These are phyloP conservation scores for Trichoderma sp. DNA, from an alignment of 2,329 filamentous ascomycete species.

Conservation along the genomic window DNA sequence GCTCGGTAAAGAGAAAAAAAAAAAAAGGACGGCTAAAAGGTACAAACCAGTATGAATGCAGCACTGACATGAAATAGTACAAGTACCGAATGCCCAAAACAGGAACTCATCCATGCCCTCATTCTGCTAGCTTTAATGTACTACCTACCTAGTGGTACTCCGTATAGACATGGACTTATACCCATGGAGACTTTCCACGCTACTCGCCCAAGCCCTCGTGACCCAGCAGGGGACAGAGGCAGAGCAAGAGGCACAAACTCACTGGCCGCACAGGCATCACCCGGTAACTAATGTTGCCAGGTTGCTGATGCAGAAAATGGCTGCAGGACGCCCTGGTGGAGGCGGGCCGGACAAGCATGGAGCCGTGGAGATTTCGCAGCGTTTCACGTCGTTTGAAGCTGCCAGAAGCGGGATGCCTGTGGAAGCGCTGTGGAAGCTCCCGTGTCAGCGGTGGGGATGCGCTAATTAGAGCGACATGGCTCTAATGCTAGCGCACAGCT, in stretches of 20 bases:
- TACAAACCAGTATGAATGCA: neutral
- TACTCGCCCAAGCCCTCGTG: neutral
- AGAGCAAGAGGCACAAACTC: neutral
- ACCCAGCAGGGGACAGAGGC: neutral
- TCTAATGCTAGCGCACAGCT: conserved; percentile 6
- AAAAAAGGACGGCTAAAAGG: neutral
- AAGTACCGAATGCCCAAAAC: neutral
- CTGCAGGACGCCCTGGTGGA: conserved; percentile 16
- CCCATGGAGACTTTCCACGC: neutral
- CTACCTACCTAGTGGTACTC: neutral
- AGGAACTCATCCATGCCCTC: neutral
- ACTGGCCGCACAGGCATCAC: neutral
- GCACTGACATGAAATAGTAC: neutral
- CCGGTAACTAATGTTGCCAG: conserved; percentile 12
- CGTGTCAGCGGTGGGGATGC: conserved; percentile 17
- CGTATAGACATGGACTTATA: neutral
- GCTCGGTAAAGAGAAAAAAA: neutral
- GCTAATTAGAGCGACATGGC: conserved; percentile 18
- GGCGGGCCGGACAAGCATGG: conserved; percentile 11
- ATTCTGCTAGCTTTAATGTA: neutral
- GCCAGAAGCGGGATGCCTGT: conserved; percentile 17
- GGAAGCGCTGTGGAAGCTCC: conserved; percentile 19
- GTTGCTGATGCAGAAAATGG: conserved; percentile 17
- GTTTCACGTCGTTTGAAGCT: conserved; percentile 19
- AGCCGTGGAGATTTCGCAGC: conserved; percentile 13